Evolutionary conservation across 768 basidiomycete species (phyloP), one percentile per base, ranked within the genome.

Genomic region (Cyclocybe aegerita): DNA sequence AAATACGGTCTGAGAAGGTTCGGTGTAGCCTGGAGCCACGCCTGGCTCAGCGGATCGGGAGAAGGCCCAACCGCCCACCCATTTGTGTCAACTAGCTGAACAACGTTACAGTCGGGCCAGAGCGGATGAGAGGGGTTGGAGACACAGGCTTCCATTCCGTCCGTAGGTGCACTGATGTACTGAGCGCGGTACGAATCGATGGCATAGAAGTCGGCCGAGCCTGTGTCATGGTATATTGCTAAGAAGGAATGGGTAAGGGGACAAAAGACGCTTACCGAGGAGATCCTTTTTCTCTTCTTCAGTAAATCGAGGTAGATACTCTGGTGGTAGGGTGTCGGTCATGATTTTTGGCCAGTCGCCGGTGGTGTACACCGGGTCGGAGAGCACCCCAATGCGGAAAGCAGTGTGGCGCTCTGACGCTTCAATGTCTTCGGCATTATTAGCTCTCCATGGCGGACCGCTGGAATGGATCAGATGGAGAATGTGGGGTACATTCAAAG

Each of bases 321-420:
- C 68, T 4, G 73, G 68, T 1, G 78, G 73, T 1, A 80, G 63
- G 0, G 73, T 77, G 37, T 80, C 74, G 9, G 70, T 77, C 69
- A 81, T 70, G 30, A 75, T 65, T 34, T 71, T 65, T 2, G 80
- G 79, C 75, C 78, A 82, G 51, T 80, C 75, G 7, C 80, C 79
- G 0, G 75, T 74, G 2, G 65, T 75, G 61, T 77, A 80, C 0
- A 77, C 61, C 4, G 80, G 79, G 47, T 80, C 70, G 15, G 78
- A 71, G 50, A 79, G 80, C 17, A 68, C 64, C 5, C 78, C 80
- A 42, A 82, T 74, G 9, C 69, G 72, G 61, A 81, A 80, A 6
- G 77, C 75, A 6, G 69, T 72, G 54, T 79, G 79, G 3, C 80
- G 72, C 53, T 78, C 75, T 0, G 75, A 73, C 1, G 76, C 78